Percentiles rank a stretch among this genome's conserved stretches.
Evolutionary conservation across 805 yeast species (phyloP).

Genomic region (Saccharomycopsis lassenensis): DNA sequence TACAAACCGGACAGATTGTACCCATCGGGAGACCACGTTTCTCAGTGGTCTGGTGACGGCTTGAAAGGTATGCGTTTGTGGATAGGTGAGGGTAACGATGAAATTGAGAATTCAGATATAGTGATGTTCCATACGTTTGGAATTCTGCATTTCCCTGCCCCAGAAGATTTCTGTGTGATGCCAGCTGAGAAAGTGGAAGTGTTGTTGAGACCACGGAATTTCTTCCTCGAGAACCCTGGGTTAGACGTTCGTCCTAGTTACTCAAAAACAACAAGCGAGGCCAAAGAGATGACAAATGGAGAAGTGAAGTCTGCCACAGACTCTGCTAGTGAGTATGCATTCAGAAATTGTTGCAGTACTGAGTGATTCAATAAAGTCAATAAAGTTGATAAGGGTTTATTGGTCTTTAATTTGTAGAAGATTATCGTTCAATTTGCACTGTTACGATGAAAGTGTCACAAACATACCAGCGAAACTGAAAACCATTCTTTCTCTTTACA

Average conservation of each 20-base stretch:
- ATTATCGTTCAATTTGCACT: too few relatives aligned
- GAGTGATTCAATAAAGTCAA: too few relatives aligned
- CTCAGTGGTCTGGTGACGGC: conserved; percentile 67
- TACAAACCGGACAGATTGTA: conserved; percentile 48
- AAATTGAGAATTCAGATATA: conserved; percentile 57
- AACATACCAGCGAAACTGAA: too few relatives aligned
- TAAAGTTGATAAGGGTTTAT: too few relatives aligned
- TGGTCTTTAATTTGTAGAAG: too few relatives aligned
- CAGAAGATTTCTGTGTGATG: conserved; percentile 86
- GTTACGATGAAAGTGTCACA: too few relatives aligned
- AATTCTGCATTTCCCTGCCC: conserved; percentile 78
- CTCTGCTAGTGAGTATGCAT: conserved; percentile 42
- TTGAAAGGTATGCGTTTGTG: conserved; percentile 54
- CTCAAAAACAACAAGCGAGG: conserved; percentile 37
- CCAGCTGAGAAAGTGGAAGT: conserved; percentile 75
- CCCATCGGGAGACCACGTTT: conserved; percentile 74
- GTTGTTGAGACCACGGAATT: conserved; percentile 67
- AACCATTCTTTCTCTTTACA: too few relatives aligned
- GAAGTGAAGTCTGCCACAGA: conserved; percentile 36
- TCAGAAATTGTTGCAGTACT: too few relatives aligned
- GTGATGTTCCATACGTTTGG: conserved; percentile 76
- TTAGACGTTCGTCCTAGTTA: conserved; percentile 63
- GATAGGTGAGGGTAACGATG: conserved; percentile 51
- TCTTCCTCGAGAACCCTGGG: conserved; percentile 69
- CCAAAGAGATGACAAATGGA: conserved; percentile 26